Conservation (phyloP, 805 yeast genomes). For the Kregervanrija delftensis region DNA sequence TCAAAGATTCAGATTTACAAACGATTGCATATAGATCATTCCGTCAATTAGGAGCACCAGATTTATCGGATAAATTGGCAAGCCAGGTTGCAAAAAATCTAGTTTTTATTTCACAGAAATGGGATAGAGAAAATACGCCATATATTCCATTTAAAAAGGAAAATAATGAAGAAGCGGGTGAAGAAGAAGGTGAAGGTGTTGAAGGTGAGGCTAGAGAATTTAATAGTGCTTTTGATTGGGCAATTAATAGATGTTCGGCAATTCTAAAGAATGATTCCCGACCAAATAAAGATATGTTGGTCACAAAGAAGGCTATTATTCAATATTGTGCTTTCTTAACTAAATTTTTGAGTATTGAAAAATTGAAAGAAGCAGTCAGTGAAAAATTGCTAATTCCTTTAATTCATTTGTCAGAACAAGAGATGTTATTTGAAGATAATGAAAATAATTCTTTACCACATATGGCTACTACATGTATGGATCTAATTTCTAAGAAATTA, state of each 20-base stretch:
- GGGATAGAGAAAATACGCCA: slow-evolving; percentile 44
- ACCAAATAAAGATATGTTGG: slow-evolving; percentile 41
- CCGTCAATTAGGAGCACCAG: slow-evolving; percentile 80
- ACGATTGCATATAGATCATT: slow-evolving; percentile 59
- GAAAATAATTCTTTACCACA: slow-evolving; percentile 40
- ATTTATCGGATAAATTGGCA: slow-evolving; percentile 56
- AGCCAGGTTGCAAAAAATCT: slow-evolving; percentile 61
- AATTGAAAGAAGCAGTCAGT: slow-evolving; percentile 35
- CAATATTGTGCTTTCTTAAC: slow-evolving; percentile 60
- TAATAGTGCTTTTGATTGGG: slow-evolving; percentile 47
- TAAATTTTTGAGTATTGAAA: slow-evolving; percentile 40
- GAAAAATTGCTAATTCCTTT: slow-evolving; percentile 23
- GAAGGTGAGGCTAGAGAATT: slow-evolving; percentile 21
- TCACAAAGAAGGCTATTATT: slow-evolving; percentile 61
- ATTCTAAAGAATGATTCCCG: slow-evolving; percentile 60
- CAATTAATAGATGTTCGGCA: slow-evolving; percentile 53
- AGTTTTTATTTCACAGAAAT: slow-evolving; percentile 49
- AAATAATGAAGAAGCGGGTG: slow-evolving; percentile 16
- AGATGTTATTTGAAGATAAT: slow-evolving; percentile 29
- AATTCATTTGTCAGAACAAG: slow-evolving; percentile 29
- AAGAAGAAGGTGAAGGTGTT: slow-evolving; percentile 11
- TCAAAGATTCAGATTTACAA: slow-evolving; percentile 43
- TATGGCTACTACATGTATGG: slow-evolving; percentile 58
- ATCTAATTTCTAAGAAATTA: slow-evolving; percentile 56
- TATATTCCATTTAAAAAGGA: slow-evolving; percentile 22